phyloP scores from a whole-genome alignment of 768 basidiomycete genomes.

The Pleurotus ostreatus region DNA sequence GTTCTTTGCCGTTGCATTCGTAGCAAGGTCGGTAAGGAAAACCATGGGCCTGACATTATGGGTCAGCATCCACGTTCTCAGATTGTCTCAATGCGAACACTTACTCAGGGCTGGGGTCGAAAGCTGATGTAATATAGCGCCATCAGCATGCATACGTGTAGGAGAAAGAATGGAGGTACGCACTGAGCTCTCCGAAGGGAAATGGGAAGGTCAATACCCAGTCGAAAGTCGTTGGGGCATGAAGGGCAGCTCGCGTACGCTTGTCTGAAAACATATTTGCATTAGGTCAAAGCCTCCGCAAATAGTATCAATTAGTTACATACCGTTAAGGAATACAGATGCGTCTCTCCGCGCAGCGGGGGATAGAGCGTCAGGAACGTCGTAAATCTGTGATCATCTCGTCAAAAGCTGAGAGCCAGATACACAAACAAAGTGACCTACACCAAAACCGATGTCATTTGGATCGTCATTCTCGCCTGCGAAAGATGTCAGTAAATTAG shows the following conservation, averaged over 20 bases:
- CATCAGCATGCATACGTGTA: background rate
- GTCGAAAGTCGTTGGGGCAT: slow-evolving; percentile 60
- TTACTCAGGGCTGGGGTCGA: slow-evolving; percentile 27
- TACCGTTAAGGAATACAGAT: slow-evolving; percentile 61
- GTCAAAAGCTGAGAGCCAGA: background rate
- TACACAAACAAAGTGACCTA: slow-evolving; percentile 21
- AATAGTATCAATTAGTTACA: slow-evolving; percentile 10
- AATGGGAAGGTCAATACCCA: slow-evolving; percentile 36
- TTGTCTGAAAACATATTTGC: slow-evolving; percentile 33
- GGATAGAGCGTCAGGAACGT: slow-evolving; percentile 52
- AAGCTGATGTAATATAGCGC: background rate
- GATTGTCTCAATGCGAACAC: slow-evolving; percentile 8
- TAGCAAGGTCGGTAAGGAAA: slow-evolving; percentile 62
- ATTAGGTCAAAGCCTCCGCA: background rate
- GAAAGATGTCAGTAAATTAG: background rate
- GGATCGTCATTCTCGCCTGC: slow-evolving; percentile 6
- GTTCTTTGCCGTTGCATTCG: slow-evolving; percentile 50
- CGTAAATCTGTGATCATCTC: slow-evolving; percentile 35
- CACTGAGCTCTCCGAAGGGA: slow-evolving; percentile 28
- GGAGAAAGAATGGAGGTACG: background rate
- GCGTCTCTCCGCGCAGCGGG: slow-evolving; percentile 49
- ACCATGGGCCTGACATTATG: slow-evolving; percentile 45
- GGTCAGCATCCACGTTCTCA: background rate
- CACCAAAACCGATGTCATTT: slow-evolving; percentile 20
- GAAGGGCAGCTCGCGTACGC: slow-evolving; percentile 53